A percentile compares a stretch with the other conserved stretches of the same genome.
Evolutionary conservation across 805 yeast species (phyloP).

Genomic region (Candida loeiensis): DNA sequence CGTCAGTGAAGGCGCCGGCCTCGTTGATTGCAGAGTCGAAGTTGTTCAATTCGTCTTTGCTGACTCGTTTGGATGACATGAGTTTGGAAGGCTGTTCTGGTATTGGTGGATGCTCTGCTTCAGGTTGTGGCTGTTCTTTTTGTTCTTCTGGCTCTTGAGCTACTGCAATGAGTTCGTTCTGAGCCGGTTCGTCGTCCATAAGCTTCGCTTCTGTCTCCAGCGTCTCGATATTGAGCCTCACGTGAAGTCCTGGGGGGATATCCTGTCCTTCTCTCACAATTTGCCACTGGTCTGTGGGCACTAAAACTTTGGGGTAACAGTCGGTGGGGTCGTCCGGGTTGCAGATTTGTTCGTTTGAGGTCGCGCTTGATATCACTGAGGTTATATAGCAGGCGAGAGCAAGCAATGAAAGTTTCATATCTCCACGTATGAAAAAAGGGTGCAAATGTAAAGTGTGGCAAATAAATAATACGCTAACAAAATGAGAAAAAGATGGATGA

Average conservation of each 20-base stretch:
- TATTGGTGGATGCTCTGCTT: slow-evolving; percentile 3
- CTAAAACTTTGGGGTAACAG: slow-evolving; percentile 65
- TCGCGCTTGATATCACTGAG: background rate
- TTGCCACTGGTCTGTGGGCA: slow-evolving; percentile 69
- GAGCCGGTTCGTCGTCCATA: slow-evolving; percentile 29
- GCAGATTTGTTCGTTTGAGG: slow-evolving; percentile 32
- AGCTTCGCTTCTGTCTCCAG: slow-evolving; percentile 67
- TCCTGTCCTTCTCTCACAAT: slow-evolving; percentile 64
- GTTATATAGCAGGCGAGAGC: slow-evolving; percentile 3
- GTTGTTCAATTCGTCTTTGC: slow-evolving; percentile 16
- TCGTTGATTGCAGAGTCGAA: slow-evolving; percentile 21
- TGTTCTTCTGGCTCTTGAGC: slow-evolving; percentile 8
- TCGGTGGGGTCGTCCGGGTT: slow-evolving; percentile 40
- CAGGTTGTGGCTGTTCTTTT: slow-evolving; percentile 6
- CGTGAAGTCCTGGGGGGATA: slow-evolving; percentile 77
- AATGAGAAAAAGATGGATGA: too few relatives aligned
- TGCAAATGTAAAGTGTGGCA: slow-evolving; percentile 4
- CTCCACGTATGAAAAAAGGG: slow-evolving; percentile 3
- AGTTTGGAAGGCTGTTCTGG: background rate
- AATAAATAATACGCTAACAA: too few relatives aligned
- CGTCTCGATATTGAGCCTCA: slow-evolving; percentile 71
- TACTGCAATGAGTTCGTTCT: slow-evolving; percentile 12
- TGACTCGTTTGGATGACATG: slow-evolving; percentile 8
- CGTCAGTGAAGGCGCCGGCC: slow-evolving; percentile 15
- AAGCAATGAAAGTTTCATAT: slow-evolving; percentile 6